Evolutionary conservation across 495 filamentous ascomycete species (phyloP).

Genomic region (Filosporella fistucella): DNA sequence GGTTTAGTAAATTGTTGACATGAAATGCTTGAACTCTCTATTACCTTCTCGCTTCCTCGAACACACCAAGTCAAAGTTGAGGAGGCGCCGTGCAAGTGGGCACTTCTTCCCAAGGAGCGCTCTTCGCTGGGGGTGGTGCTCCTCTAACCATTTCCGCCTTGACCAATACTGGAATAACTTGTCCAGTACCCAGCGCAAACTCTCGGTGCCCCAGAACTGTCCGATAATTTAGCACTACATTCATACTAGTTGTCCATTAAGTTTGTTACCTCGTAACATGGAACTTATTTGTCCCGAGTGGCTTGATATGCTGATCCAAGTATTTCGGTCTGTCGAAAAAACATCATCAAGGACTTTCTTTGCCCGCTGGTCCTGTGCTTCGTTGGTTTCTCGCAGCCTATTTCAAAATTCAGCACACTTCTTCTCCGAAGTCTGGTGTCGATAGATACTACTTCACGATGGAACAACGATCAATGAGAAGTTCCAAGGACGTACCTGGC

Average conservation of each 20-base stretch:
- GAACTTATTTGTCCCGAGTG: conserved; percentile 63
- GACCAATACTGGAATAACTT: conserved; percentile 66
- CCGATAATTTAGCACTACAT: conserved; percentile 2
- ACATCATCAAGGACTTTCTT: conserved; percentile 56
- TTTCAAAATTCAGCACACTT: no score
- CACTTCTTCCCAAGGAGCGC: conserved; percentile 1
- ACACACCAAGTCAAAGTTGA: no score
- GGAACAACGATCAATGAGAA: no score
- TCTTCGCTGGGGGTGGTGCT: neutral
- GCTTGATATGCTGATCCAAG: conserved; percentile 61
- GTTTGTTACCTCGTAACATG: conserved; percentile 40
- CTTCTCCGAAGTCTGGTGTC: no score
- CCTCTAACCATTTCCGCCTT: conserved; percentile 34
- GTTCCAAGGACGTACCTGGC: no score
- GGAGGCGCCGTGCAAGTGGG: conserved; percentile 10
- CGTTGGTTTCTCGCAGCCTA: conserved; percentile 48
- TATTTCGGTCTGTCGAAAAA: conserved; percentile 53
- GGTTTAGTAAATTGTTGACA: no score
- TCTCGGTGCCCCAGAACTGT: conserved; percentile 50
- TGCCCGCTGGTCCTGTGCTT: conserved; percentile 50
- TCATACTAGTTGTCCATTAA: neutral
- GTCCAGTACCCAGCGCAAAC: conserved; percentile 61
- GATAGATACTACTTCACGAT: no score
- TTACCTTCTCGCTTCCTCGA: no score
- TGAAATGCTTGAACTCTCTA: no score